Percentiles rank a stretch among this genome's conserved stretches.
Evolutionary conservation across 2,329 filamentous ascomycete genomes (phyloP).

Genomic region (Alternaria postmessia): DNA sequence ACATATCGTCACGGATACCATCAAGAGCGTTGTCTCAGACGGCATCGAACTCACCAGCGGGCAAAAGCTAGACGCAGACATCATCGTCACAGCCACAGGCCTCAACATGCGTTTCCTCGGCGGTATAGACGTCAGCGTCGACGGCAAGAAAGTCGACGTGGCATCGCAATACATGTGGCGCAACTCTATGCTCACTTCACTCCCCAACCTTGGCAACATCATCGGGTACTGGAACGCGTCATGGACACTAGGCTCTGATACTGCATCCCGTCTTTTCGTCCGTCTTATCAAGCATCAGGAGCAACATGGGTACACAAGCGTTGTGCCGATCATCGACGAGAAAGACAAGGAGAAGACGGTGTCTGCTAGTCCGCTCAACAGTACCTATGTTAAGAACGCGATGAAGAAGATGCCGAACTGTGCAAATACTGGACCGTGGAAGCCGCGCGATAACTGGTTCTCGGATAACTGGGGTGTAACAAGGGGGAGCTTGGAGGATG

Average conservation of each 20-base stretch:
- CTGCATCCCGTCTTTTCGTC: conserved; percentile 58
- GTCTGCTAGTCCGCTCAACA: conserved; percentile 56
- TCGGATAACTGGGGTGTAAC: conserved; percentile 54
- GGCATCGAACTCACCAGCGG: conserved; percentile 60
- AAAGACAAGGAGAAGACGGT: conserved; percentile 50
- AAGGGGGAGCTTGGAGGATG: conserved; percentile 53
- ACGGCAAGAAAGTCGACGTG: conserved; percentile 58
- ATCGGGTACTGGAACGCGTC: conserved; percentile 68
- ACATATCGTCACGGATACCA: conserved; percentile 63
- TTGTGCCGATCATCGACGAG: conserved; percentile 56
- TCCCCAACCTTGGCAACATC: conserved; percentile 68
- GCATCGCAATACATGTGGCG: conserved; percentile 67
- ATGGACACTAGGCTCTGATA: conserved; percentile 70
- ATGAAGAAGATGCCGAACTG: conserved; percentile 56
- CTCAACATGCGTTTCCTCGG: conserved; percentile 65
- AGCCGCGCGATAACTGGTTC: conserved; percentile 55
- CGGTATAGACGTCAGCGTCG: conserved; percentile 60
- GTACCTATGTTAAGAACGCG: conserved; percentile 61
- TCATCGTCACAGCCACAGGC: conserved; percentile 72
- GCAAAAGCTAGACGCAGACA: conserved; percentile 62
- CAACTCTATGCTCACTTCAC: conserved; percentile 66
- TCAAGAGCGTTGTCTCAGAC: conserved; percentile 59
- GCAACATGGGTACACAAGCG: conserved; percentile 52
- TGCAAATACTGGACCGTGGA: conserved; percentile 56
- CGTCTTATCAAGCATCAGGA: conserved; percentile 63